Base-by-base conservation (phyloP, 208 protist species). In the Vickermania spadyakhi region DNA sequence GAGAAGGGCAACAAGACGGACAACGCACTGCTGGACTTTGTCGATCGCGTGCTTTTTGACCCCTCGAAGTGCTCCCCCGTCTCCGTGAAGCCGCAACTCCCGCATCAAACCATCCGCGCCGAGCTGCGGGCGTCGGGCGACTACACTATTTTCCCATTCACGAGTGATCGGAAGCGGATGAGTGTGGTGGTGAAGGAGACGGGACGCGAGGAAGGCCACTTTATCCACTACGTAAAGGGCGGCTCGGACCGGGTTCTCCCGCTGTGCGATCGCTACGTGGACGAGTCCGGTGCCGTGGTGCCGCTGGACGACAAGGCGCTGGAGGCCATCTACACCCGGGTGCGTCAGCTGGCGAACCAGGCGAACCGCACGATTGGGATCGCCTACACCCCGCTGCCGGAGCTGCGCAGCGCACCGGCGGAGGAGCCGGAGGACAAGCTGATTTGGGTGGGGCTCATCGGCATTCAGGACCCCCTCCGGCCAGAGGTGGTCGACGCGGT, bases 381-480 rank as follows among this genome's bases (percentile, higher is more conserved):
- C 11, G 86, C 86, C 18, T 96, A 82, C 70, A 56, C 59, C 31
- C 61, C 62, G 56, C 18, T 84, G 3, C n/a, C 21, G n/a, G 56
- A 49, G 42, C 14, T 29, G 25, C 56, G 18, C 31, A 55, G 53
- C n/a, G 14, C 90, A 5, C 81, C 84, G 11, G 69, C 69, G 28
- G 70, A 84, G 41, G 81, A 90, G 65, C 83, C 63, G 57, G 77
- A 28, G 80, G 73, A 65, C 60, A 84, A 41, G 81, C 80, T 81
- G 72, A 94, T 82, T 77, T 99, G 75, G 54, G 86, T 98, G 49
- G 75, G 89, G 26, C 94, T 99, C 77, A 64, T 98, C 31, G 83
- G 80, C 50, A 98, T 98, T 58, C 77, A 97, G 65, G 96, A 98
- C 64, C 96, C 97, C 25, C 73, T 98, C 11, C 81, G 97, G 7